These are phyloP conservation scores for Alternaria incomplexa DNA, from an alignment of 2,329 filamentous ascomycete genomes.

Conservation along the genomic window DNA sequence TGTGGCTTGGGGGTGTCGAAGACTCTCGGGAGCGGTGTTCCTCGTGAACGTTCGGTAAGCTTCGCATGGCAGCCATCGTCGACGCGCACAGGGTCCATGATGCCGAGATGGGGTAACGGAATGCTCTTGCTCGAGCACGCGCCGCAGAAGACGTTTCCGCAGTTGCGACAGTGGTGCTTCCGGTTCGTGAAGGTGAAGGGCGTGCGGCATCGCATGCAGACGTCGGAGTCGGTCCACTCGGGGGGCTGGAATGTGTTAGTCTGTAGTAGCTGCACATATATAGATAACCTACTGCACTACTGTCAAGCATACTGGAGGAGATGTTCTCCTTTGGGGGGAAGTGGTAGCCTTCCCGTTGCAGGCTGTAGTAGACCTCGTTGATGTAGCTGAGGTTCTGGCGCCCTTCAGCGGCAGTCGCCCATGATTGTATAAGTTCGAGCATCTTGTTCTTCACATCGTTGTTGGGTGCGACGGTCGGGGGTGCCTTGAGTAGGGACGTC, in stretches of 20 bases:
- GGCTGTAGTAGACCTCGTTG: conserved; percentile 79
- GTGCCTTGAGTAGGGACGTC: conserved; percentile 83
- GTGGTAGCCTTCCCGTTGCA: conserved; percentile 84
- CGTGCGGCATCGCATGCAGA: conserved; percentile 97
- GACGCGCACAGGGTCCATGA: conserved; percentile 87
- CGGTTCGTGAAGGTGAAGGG: conserved; percentile 97
- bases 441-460: conserved; percentile 88
- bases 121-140: conserved; percentile 90
- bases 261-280: neutral
- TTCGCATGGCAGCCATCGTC: conserved; percentile 96
- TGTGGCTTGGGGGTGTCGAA: conserved; percentile 58
- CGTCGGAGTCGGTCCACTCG: conserved; percentile 97
- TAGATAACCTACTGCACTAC: conserved; percentile 72
- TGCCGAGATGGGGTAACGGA: conserved; percentile 89
- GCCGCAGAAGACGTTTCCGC: conserved; percentile 95
- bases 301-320: conserved; percentile 97
- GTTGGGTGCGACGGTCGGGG: conserved; percentile 76
- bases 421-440: conserved; percentile 89
- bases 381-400: conserved; percentile 85
- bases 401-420: conserved; percentile 88
- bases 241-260: conserved; percentile 69
- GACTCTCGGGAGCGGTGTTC: conserved; percentile 50
- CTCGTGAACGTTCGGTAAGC: conserved; percentile 73
- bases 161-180: conserved; percentile 98
- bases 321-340: conserved; percentile 89